Evolutionary conservation across 164 flowering plant species (phyloP).

Genomic region (Euptelea pleiosperma): DNA sequence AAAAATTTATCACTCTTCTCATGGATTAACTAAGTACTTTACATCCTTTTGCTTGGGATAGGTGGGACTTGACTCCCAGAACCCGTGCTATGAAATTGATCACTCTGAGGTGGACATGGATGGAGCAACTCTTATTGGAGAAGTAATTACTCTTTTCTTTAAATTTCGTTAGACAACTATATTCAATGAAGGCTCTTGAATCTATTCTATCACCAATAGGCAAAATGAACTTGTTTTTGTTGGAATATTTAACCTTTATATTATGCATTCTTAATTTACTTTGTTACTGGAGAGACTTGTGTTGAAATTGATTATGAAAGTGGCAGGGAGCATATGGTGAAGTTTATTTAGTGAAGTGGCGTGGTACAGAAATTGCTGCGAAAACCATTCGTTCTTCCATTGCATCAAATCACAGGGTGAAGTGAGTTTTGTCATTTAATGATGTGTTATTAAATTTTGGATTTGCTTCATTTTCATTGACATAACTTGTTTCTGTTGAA

Average conservation of each 20-base stretch:
- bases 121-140: constrained; percentile 55
- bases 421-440: constrained; percentile 28
- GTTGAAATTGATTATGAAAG: background rate
- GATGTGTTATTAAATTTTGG: background rate
- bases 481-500: constrained; percentile 3
- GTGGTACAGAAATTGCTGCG: constrained; percentile 67
- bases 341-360: constrained; percentile 62
- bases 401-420: constrained; percentile 53
- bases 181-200: background rate
- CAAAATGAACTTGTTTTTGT: background rate
- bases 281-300: background rate
- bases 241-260: background rate
- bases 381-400: constrained; percentile 63
- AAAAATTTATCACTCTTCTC: background rate
- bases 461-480: background rate
- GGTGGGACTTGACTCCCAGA: constrained; percentile 42
- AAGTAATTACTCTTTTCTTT: constrained; percentile 35
- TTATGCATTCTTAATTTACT: background rate
- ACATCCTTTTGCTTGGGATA: constrained; percentile 21
- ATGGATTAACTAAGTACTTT: constrained; percentile 9
- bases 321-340: constrained; percentile 65
- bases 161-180: constrained; percentile 7
- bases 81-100: constrained; percentile 49
- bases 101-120: constrained; percentile 46
- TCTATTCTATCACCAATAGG: background rate